Evolutionary conservation across 176 grass and related monocot species (phyloP), one percentile per base, ranked within the genome.

Genomic region (Guadua angustifolia): DNA sequence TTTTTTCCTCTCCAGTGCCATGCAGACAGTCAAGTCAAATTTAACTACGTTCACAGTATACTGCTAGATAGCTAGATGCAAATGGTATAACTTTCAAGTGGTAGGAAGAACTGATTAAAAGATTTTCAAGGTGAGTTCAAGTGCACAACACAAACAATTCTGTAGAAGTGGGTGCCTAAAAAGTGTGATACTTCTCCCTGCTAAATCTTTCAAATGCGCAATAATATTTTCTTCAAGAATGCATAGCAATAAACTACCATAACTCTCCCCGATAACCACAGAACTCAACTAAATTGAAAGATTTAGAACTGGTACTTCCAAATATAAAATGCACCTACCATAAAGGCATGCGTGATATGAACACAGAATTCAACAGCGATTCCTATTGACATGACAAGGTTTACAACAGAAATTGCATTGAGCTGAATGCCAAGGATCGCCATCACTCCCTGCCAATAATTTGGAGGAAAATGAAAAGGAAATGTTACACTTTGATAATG

Each of bases 311-410:
- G 24, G 36, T 44, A 91, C 44, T 82, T 87, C 72, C 43, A 55
- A 75, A 74, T 74, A 35, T 84, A 86, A 40, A 80, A 58, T 77
- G 79, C 71, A 99, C 96, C 67, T 77, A 99, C 96, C 91, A 91
- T 87, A 78, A 94, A 99, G 62, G 93, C 89, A 86, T 99, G 96
- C 18, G 93, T 95, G 61, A 99, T 99, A 87, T 99, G 96, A 87
- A 99, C 96, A 78, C 96, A 99, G 82, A 99, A 99, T 75, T 99
- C 96, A 60, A 99, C 91, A 82, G 96, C 93, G 82, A 99, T 99
- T 90, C 96, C 96, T 83, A 95, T 94, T 56, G 96, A 99, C 93
- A 99, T 99, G 79, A 99, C 96, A 83, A 99, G 91, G 81, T 99
- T 99, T 78, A 99, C 96, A 84, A 99, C 71, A 77, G 96, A 92